These are phyloP conservation scores for Ophiostoma angusticollis DNA, from an alignment of 2,329 filamentous ascomycete genomes.

Conservation along the genomic window DNA sequence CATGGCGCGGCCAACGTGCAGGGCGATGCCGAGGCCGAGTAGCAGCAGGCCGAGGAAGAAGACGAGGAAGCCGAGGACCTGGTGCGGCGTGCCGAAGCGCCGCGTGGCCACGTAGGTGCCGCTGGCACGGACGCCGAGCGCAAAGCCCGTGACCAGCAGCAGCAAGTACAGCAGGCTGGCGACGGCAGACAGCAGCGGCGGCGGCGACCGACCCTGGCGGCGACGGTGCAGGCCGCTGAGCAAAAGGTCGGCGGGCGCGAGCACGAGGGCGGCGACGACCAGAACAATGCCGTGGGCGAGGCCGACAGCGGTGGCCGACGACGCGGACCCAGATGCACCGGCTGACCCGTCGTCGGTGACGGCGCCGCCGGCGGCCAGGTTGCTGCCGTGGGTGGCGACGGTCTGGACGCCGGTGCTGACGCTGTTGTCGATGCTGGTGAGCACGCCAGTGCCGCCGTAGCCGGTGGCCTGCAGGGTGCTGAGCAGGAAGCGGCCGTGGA, in stretches of 20 bases:
- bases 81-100: conserved; percentile 15
- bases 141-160: conserved; percentile 16
- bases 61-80: conserved; percentile 16
- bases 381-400: not conserved
- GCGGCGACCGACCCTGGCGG: too few species aligned
- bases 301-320: conserved; percentile 11
- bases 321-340: too few species aligned
- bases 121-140: conserved; percentile 15
- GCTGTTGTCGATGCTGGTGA: conserved; percentile 5
- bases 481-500: conserved; percentile 15
- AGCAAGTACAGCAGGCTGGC: conserved; percentile 12
- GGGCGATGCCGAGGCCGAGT: conserved; percentile 12
- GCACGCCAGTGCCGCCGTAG: conserved; percentile 9
- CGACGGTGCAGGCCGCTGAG: conserved; percentile 9
- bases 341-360: conserved; percentile 7
- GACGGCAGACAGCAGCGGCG: conserved; percentile 13
- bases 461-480: conserved; percentile 13
- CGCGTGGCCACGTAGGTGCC: conserved; percentile 14
- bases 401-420: conserved; percentile 4
- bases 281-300: conserved; percentile 17
- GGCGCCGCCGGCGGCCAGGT: conserved; percentile 1
- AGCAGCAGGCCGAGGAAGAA: conserved; percentile 14
- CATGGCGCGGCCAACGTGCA: conserved; percentile 12
- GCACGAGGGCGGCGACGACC: conserved; percentile 14
- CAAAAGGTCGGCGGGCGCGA: conserved; percentile 16